Base-by-base conservation (phyloP, 371 early-diverging fungal species). In the Mucor mucedo region DNA sequence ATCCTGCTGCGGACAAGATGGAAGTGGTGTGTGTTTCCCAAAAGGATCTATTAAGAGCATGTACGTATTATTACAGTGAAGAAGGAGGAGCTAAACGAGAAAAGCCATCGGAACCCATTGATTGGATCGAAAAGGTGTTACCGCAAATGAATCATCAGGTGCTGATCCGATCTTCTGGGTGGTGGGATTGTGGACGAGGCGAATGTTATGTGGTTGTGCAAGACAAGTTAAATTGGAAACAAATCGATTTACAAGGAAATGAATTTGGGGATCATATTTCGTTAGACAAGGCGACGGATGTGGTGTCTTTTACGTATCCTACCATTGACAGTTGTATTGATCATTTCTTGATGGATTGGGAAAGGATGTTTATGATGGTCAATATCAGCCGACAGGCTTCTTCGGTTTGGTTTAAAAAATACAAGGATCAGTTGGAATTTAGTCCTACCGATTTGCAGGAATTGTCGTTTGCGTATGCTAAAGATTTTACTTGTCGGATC, bases 201-300 rank as follows among this genome's bases (percentile, higher is more conserved):
- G 78, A 82, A 42, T 82, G 83, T 58, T 79, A 74, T 68, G 83
- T 79, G 2, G 75, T 76, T 2, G 67, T 79, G 13, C 79, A 82
- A 59, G 76, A 78, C 32, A 73, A 58, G 45, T 64, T 77, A 35
- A 67, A 82, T 28, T 70, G 71, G 62, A 63, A 68, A 10, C 63
- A 68, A 39, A 55, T 78, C 5, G 49, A 68, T 7, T 40, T 75
- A 45, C 66, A 63, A 39, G 59, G 48, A 28, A 59, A 58, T 44
- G 75, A 74, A 10, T 59, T 73, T 8, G 68, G 64, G n/a, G 83
- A 79, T 62, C 83, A 82, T 48, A 78, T 82, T 41, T 67, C 76
- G 2, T 52, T 79, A 10, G 78, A 82, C 41, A 75, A 70, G 28
- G 41, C 70, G 1, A 76, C 73, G 5, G 67, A 59, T 44, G 69